phyloP scores from a whole-genome alignment of 192 early-diverging fungal genomes.

The Coemansia sp. region DNA sequence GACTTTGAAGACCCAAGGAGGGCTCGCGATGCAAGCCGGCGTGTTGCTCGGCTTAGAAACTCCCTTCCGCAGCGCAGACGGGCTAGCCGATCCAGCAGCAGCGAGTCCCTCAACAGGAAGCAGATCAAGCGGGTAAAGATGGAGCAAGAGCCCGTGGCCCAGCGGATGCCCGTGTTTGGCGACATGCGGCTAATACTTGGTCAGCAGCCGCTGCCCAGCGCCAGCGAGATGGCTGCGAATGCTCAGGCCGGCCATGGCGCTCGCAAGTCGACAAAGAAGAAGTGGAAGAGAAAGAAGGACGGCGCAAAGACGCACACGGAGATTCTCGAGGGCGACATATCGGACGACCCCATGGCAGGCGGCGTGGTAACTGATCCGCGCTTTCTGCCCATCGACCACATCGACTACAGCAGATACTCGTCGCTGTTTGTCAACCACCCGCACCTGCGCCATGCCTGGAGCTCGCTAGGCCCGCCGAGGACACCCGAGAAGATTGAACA shows the following conservation, averaged over 20 bases:
- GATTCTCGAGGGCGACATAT: conserved; percentile 30
- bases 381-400: conserved; percentile 20
- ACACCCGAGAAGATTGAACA: conserved; percentile 54
- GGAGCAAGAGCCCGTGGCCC: conserved; percentile 5
- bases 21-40: background rate
- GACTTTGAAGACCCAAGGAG: conserved; percentile 2
- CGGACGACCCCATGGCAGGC: background rate
- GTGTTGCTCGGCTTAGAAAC: background rate
- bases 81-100: background rate
- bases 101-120: background rate
- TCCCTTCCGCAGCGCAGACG: background rate
- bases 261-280: background rate
- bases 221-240: background rate
- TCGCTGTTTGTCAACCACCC: conserved; percentile 40
- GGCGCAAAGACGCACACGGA: conserved; percentile 18
- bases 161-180: conserved; percentile 41
- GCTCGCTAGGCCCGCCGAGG: conserved; percentile 13
- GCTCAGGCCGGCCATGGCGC: background rate
- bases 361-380: conserved; percentile 10
- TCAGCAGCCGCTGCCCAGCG: background rate
- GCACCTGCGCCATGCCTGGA: conserved; percentile 41
- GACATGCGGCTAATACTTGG: conserved; percentile 37
- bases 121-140: background rate
- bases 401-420: conserved; percentile 44
- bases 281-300: conserved; percentile 12